Evolutionary conservation across 345 rosid genomes (phyloP).

Genomic region (Salix dunnii): DNA sequence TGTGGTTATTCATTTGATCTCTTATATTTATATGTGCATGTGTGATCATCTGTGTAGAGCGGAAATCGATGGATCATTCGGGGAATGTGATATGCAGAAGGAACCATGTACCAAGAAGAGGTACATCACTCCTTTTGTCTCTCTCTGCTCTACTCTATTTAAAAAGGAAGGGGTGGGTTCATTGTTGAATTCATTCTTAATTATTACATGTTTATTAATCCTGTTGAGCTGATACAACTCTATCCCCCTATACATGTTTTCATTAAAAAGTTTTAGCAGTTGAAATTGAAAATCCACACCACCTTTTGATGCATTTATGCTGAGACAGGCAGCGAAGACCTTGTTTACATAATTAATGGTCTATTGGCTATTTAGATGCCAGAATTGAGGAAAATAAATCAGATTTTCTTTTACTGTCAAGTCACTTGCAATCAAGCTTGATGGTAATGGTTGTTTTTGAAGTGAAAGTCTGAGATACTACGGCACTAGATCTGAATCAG

Average conservation of each 20-base stretch:
- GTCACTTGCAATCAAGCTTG: background rate
- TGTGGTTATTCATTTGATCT: background rate
- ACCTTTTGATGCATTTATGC: background rate
- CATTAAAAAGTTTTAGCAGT: background rate
- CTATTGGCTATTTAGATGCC: background rate
- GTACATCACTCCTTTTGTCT: conserved; percentile 28
- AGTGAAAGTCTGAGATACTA: background rate
- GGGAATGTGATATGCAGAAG: conserved; percentile 64
- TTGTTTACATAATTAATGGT: background rate
- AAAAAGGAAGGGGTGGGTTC: background rate
- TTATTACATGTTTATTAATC: background rate
- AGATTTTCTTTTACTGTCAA: background rate
- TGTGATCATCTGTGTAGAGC: conserved; percentile 36
- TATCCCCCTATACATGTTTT: background rate
- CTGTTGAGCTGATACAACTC: background rate
- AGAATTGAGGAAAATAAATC: background rate
- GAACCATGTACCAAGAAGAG: conserved; percentile 79
- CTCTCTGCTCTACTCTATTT: background rate
- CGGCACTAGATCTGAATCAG: background rate
- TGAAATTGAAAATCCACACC: background rate
- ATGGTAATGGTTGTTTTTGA: background rate
- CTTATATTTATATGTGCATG: background rate
- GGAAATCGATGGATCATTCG: conserved; percentile 64
- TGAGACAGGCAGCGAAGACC: background rate
- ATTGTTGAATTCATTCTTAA: background rate